phyloP scores from a whole-genome alignment of 2,329 filamentous ascomycete genomes.

The Verticillium alfalfae region DNA sequence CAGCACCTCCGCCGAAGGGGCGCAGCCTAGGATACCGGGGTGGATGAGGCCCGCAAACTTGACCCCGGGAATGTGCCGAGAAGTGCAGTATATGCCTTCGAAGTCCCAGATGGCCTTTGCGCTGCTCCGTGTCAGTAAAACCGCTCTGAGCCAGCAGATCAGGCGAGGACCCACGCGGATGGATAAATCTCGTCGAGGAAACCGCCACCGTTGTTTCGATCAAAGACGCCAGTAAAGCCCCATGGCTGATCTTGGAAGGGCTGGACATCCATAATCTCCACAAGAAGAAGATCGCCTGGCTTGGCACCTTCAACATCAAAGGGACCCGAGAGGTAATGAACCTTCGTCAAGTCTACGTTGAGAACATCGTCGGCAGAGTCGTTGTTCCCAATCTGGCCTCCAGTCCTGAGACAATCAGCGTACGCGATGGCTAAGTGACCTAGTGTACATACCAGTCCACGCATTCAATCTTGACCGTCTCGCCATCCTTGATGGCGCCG shows the following conservation, averaged over 20 bases:
- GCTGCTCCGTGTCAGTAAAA: constrained; percentile 11
- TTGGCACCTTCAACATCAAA: constrained; percentile 82
- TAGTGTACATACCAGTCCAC: constrained; percentile 60
- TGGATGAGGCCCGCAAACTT: constrained; percentile 87
- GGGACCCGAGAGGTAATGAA: constrained; percentile 86
- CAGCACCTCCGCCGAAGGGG: constrained; percentile 73
- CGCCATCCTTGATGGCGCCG: constrained; percentile 70
- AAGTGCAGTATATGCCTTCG: constrained; percentile 65
- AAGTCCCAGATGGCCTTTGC: constrained; percentile 57
- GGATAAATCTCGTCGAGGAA: constrained; percentile 87
- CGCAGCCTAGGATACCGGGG: constrained; percentile 85
- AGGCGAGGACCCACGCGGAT: constrained; percentile 53
- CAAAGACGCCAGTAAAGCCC: constrained; percentile 85
- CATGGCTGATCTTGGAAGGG: constrained; percentile 80
- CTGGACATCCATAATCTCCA: constrained; percentile 92
- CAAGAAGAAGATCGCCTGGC: constrained; percentile 77
- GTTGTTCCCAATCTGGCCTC: constrained; percentile 82
- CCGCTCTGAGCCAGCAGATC: not conserved
- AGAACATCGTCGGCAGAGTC: constrained; percentile 85
- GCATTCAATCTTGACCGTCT: constrained; percentile 92
- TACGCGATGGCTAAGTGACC: not conserved
- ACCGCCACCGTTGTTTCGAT: constrained; percentile 76
- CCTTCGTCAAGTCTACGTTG: constrained; percentile 75
- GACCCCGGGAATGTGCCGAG: constrained; percentile 80
- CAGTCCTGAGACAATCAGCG: constrained; percentile 39